Evolutionary conservation across 2,329 filamentous ascomycete species (phyloP), one percentile per base, ranked within the genome.

Genomic region (Aspergillus transmontanensis): DNA sequence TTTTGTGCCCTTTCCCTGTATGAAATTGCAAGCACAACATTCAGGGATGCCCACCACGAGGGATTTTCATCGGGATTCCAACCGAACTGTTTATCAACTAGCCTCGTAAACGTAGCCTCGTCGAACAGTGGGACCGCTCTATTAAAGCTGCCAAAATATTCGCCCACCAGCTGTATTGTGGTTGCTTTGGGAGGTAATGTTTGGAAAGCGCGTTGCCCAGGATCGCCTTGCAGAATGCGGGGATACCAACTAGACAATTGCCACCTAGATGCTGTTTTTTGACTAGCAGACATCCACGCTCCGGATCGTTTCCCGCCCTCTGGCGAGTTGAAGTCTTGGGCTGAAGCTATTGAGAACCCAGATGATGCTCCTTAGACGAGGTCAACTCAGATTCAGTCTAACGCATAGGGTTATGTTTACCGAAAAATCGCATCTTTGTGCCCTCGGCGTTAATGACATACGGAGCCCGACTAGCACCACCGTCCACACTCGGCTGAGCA

Each of bases 31-130:
- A 72, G 45, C 6, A 68, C 65, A 51, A 72, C 57, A 34, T 71
- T 71, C 16, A 71, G 55, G 3, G 64, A 57, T 11, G 59, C 64
- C 68, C 66, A 69, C 64, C 60, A 69, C 4, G 64, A 69, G 14
- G 68, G 61, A 39, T 58, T 68, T 26, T 66, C 60, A 58, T 70
- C 66, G 3, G 68, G 63, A 41, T 68, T 68, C 65, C 66, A 69
- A 5, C 65, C 66, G 32, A 66, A 71, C 21, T 66, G 62, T 58
- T 58, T 66, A 7, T 70, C 61, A 9, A 68, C 43, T 4, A 62
- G 34, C 14, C 19, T 46, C 34, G 58, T 58, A 11, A 69, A 62
- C 9, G 59, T 46, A 54, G 19, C 32, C 5, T 67, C 56, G 6
- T 62, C 46, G 4, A 69, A 62, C 5, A 70, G 48, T 7, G 68